These are phyloP conservation scores for Calocybe gambosa DNA, from an alignment of 1,284 basidiomycete species.

Conservation along the genomic window DNA sequence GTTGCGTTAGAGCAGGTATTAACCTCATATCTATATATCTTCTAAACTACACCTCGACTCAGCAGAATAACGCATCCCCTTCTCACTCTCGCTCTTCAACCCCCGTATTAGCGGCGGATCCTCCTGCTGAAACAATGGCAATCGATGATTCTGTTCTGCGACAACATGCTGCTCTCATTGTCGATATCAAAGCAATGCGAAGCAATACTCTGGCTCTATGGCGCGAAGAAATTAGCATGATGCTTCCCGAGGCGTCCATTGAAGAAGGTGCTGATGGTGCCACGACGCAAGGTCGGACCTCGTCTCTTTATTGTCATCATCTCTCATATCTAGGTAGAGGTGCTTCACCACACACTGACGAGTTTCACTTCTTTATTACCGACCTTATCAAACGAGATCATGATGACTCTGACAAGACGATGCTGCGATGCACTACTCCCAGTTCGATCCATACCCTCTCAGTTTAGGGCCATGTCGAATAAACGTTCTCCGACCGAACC, in stretches of 20 bases:
- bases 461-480: constrained; percentile 78
- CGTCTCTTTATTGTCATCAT: not conserved
- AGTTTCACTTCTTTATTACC: constrained; percentile 43
- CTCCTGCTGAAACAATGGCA: constrained; percentile 45
- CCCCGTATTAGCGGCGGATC: constrained; percentile 42
- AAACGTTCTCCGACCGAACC: constrained; percentile 67
- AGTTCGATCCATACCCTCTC: constrained; percentile 83
- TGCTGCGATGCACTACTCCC: constrained; percentile 83
- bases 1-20: constrained; percentile 21
- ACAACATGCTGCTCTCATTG: constrained; percentile 57
- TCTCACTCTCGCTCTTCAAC: constrained; percentile 43
- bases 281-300: constrained; percentile 46
- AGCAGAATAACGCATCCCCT: constrained; percentile 17
- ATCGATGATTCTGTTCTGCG: constrained; percentile 57
- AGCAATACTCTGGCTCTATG: constrained; percentile 49
- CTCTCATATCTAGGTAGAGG: constrained; percentile 34
- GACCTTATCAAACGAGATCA: constrained; percentile 57
- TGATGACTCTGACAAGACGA: constrained; percentile 69
- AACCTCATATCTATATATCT: not conserved
- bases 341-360: constrained; percentile 48
- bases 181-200: constrained; percentile 58
- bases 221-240: constrained; percentile 57
- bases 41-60: not conserved
- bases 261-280: constrained; percentile 30
- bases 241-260: constrained; percentile 41